Percentiles rank a stretch among this genome's conserved stretches.
phyloP scores from a whole-genome alignment of 371 early-diverging fungal species.

The Mortierella sp. region DNA sequence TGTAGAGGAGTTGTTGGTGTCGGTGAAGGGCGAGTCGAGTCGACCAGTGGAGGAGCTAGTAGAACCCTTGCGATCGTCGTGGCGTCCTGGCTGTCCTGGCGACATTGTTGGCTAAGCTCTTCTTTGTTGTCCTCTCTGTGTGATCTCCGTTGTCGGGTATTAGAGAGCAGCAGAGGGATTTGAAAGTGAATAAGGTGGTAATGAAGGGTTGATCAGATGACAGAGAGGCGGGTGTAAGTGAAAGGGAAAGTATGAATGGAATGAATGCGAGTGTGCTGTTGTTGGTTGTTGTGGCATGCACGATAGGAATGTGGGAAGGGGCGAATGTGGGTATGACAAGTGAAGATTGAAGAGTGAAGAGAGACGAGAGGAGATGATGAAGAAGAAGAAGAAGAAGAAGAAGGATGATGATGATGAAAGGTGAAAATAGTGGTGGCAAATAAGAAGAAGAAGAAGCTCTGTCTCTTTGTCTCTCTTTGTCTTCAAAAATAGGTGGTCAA shows the following conservation, averaged over 20 bases:
- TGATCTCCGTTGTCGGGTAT: no score
- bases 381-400: neutral
- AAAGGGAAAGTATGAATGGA: no score
- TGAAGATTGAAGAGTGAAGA: neutral
- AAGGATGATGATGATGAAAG: neutral
- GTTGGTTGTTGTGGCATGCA: neutral
- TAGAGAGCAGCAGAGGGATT: no score
- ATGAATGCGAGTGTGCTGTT: no score
- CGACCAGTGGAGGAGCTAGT: slow-evolving; percentile 25
- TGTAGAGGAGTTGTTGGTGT: slow-evolving; percentile 3
- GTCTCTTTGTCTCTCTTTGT: no score
- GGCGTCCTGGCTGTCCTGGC: slow-evolving; percentile 30
- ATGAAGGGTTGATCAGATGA: slow-evolving; percentile 8
- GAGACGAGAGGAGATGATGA: neutral
- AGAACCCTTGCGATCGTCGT: slow-evolving; percentile 36
- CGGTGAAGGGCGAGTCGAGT: slow-evolving; percentile 10
- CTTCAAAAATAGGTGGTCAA: no score
- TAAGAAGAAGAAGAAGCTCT: no score
- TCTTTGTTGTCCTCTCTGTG: neutral
- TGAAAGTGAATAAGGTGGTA: no score
- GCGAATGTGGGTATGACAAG: neutral
- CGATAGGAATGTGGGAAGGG: neutral
- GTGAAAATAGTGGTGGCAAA: no score
- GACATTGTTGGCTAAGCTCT: neutral
- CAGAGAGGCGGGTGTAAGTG: neutral